Conservation (phyloP, 2,329 filamentous ascomycete species). For the Colletotrichum salicis region DNA sequence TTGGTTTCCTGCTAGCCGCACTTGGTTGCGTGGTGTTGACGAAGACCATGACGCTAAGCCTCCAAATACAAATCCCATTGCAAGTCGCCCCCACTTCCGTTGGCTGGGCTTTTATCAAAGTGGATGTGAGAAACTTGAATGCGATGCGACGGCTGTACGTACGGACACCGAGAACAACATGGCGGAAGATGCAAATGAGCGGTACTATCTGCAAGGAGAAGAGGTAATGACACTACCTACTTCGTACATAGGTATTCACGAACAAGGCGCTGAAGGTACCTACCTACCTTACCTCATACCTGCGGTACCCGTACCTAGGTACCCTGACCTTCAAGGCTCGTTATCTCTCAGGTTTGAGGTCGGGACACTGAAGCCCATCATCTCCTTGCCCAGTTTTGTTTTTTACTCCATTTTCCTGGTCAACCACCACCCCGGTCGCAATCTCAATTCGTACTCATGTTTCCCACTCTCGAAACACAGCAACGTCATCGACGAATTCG, state of each 20-base stretch:
- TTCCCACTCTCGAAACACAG: conserved; percentile 31
- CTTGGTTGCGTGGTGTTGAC: not conserved
- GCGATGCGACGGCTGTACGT: not conserved
- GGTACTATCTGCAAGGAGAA: no score
- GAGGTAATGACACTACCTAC: no score
- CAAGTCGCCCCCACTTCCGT: not conserved
- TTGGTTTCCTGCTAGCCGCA: not conserved
- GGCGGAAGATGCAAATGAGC: no score
- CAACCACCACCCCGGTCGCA: conserved; percentile 1
- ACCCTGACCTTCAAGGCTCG: not conserved
- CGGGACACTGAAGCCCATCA: not conserved
- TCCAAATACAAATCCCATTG: not conserved
- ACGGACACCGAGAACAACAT: no score
- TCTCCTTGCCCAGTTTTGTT: not conserved
- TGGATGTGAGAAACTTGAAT: not conserved
- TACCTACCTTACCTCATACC: no score
- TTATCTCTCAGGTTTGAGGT: not conserved
- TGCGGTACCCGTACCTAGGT: no score
- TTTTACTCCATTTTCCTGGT: not conserved
- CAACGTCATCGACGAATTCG: conserved; percentile 30
- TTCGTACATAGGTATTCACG: no score
- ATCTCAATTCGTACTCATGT: conserved; percentile 14
- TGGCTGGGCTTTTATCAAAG: not conserved
- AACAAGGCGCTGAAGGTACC: no score
- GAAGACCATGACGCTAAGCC: not conserved